These are phyloP conservation scores for Conoideocrella luteorostrata DNA, from an alignment of 2,329 filamentous ascomycete species.

Conservation along the genomic window DNA sequence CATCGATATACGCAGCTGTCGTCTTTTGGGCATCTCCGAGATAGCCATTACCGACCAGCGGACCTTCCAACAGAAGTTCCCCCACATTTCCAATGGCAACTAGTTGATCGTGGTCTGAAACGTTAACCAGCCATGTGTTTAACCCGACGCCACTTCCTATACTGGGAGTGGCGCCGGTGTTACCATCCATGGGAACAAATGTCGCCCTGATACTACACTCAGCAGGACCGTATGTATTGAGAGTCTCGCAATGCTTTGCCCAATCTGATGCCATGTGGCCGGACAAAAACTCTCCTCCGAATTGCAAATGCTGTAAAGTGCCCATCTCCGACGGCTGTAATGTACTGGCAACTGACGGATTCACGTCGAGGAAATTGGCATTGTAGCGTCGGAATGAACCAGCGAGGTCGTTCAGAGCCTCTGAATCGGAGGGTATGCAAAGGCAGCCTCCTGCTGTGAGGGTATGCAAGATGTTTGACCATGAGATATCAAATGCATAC, in stretches of 20 bases:
- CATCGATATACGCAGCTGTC: constrained; percentile 36
- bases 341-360: constrained; percentile 38
- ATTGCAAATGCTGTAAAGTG: constrained; percentile 32
- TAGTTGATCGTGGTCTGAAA: constrained; percentile 17
- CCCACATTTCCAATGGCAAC: constrained; percentile 22
- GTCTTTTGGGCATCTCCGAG: constrained; percentile 39
- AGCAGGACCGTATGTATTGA: constrained; percentile 14
- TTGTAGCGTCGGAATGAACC: constrained; percentile 31
- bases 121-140: constrained; percentile 23
- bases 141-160: constrained; percentile 1
- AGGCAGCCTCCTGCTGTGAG: constrained; percentile 11
- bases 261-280: neutral
- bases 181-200: constrained; percentile 6
- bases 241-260: neutral
- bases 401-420: constrained; percentile 40
- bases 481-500: constrained; percentile 11
- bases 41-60: constrained; percentile 43
- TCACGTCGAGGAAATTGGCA: constrained; percentile 39
- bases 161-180: neutral
- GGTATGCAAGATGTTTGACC: constrained; percentile 6
- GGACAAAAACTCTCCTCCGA: constrained; percentile 34
- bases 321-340: constrained; percentile 33
- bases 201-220: constrained; percentile 17
- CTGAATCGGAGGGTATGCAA: constrained; percentile 34
- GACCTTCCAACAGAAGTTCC: constrained; percentile 32